Percentiles rank a stretch among this genome's conserved stretches.
phyloP scores from a whole-genome alignment of 2,329 filamentous ascomycete species.

The Neonectria magnoliae region DNA sequence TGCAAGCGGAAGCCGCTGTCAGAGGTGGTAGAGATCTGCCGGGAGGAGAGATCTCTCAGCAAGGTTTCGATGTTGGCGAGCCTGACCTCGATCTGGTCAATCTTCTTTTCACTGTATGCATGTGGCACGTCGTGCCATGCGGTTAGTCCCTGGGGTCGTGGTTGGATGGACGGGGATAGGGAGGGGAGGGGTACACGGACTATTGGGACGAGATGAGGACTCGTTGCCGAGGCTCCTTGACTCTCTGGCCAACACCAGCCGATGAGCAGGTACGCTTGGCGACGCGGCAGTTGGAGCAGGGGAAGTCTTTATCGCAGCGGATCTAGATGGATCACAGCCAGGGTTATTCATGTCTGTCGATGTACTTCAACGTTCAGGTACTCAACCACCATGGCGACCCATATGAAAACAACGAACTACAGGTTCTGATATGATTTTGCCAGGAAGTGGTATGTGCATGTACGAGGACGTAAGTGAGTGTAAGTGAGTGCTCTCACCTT shows the following conservation, averaged over 20 bases:
- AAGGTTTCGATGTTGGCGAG: slow-evolving; percentile 57
- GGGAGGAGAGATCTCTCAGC: slow-evolving; percentile 50
- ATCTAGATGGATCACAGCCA: slow-evolving; percentile 53
- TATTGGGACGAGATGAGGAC: slow-evolving; percentile 71
- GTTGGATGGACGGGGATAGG: background rate
- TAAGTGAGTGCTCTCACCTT: slow-evolving; percentile 48
- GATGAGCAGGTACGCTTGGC: slow-evolving; percentile 64
- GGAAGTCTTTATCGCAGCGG: slow-evolving; percentile 67
- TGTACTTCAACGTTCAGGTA: background rate
- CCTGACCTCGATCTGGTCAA: slow-evolving; percentile 58
- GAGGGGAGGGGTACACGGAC: slow-evolving; percentile 50
- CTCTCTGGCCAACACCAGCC: slow-evolving; percentile 63
- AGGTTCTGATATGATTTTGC: slow-evolving; percentile 2
- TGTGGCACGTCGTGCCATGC: background rate
- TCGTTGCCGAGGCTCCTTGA: slow-evolving; percentile 64
- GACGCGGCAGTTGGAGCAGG: slow-evolving; percentile 67
- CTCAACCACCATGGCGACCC: background rate
- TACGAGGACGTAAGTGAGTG: background rate
- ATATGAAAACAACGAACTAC: slow-evolving; percentile 4
- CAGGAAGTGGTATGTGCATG: background rate
- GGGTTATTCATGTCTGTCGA: slow-evolving; percentile 32
- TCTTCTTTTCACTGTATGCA: slow-evolving; percentile 60
- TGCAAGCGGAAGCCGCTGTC: slow-evolving; percentile 36
- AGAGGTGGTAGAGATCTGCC: slow-evolving; percentile 33
- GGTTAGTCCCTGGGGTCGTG: slow-evolving; percentile 16